phyloP scores from a whole-genome alignment of 139 green algal species.

The Coelastrella sp. region DNA sequence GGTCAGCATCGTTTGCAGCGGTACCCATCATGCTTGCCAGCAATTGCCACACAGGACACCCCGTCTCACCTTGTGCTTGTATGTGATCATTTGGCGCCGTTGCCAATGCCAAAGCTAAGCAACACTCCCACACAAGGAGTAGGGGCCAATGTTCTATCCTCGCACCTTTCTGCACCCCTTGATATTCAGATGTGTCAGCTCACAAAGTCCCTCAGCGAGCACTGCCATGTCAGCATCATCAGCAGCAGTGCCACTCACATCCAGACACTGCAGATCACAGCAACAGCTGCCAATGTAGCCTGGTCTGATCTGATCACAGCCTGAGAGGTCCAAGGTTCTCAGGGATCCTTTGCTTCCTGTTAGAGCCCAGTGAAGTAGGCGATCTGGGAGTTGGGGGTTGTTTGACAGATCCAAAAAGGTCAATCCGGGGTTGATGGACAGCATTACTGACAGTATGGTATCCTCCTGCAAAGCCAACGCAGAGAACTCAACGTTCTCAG shows the following conservation, averaged over 20 bases:
- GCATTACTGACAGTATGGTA: neutral
- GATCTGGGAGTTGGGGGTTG: conserved; percentile 1
- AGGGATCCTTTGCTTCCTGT: neutral
- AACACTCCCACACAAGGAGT: neutral
- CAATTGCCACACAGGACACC: too few relatives aligned
- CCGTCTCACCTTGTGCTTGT: too few relatives aligned
- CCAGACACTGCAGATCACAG: neutral
- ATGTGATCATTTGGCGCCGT: neutral
- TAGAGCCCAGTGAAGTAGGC: neutral
- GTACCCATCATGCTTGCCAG: too few relatives aligned
- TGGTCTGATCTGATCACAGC: conserved; percentile 13
- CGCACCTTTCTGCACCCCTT: neutral
- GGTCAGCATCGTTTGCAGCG: too few relatives aligned
- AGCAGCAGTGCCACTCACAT: conserved; percentile 1
- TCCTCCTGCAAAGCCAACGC: neutral
- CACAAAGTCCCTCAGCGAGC: neutral
- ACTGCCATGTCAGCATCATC: neutral
- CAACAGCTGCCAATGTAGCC: neutral
- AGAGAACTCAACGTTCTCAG: neutral
- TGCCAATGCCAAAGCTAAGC: neutral
- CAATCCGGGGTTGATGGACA: neutral
- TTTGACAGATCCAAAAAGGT: neutral
- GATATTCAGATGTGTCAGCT: neutral
- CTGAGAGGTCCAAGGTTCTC: conserved; percentile 5
- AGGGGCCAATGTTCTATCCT: neutral